A percentile compares a stretch with the other conserved stretches of the same genome.
These are phyloP conservation scores for Zostera marina DNA, from an alignment of 116 monocot genomes.

Conservation along the genomic window DNA sequence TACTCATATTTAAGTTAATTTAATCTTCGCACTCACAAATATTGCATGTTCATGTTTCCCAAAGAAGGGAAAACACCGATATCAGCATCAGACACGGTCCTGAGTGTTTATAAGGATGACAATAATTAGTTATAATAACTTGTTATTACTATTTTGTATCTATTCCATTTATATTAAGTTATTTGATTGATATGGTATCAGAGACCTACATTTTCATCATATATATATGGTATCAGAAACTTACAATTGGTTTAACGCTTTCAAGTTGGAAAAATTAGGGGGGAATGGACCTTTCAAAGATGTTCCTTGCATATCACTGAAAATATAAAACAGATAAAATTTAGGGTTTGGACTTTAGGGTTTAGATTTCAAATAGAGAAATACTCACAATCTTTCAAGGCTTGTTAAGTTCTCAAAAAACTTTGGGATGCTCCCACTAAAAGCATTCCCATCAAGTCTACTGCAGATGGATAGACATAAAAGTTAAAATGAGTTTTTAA, in stretches of 20 bases:
- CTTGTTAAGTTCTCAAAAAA: constrained; percentile 34
- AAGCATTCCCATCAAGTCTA: constrained; percentile 23
- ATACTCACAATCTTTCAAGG: constrained; percentile 25
- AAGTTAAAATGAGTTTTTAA: background rate
- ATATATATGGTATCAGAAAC: too few species aligned
- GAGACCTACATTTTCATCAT: too few species aligned
- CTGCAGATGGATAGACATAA: constrained; percentile 12
- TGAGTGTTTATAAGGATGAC: background rate
- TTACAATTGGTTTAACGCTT: constrained; percentile 2
- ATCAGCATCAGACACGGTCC: background rate
- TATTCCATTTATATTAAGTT: too few species aligned
- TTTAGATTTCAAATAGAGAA: too few species aligned
- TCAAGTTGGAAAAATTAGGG: constrained; percentile 1
- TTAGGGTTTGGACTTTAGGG: too few species aligned
- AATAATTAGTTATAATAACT: too few species aligned
- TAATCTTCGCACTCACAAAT: background rate
- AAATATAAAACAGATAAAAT: background rate
- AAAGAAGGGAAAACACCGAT: background rate
- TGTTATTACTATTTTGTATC: too few species aligned
- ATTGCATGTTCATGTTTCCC: background rate
- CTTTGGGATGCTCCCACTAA: constrained; percentile 31
- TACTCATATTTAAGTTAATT: too few species aligned
- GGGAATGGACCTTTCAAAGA: constrained; percentile 14
- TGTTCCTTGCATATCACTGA: constrained; percentile 26
- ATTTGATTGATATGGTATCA: too few species aligned